phyloP scores from a whole-genome alignment of 2,329 filamentous ascomycete genomes.

The Trichoderma oligosporum region DNA sequence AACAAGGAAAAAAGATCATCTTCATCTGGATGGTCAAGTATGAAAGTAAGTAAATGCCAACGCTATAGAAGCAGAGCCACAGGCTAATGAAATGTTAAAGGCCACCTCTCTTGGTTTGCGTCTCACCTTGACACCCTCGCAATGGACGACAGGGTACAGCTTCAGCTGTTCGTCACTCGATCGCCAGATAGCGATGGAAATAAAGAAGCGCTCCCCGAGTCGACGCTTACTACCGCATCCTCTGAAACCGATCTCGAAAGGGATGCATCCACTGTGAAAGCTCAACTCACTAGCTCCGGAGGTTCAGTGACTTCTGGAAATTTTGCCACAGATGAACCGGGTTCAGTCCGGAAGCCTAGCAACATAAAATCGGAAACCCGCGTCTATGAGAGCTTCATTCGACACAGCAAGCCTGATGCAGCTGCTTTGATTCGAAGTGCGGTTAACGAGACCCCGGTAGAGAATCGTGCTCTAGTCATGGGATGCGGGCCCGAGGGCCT shows the following conservation, averaged over 20 bases:
- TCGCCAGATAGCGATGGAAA: not conserved
- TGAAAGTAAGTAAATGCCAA: conserved; percentile 30
- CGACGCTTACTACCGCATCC: conserved; percentile 15
- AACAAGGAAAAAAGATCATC: conserved; percentile 28
- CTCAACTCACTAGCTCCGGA: not conserved
- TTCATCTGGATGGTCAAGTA: conserved; percentile 42
- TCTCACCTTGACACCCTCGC: conserved; percentile 34
- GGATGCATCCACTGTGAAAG: not conserved
- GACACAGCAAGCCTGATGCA: conserved; percentile 38
- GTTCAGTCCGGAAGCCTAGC: conserved; percentile 8
- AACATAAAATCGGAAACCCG: not conserved
- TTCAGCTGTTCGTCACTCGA: conserved; percentile 37
- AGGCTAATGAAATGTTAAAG: conserved; percentile 23
- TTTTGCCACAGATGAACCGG: conserved; percentile 22
- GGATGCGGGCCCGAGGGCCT: conserved; percentile 45
- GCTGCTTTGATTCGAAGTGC: conserved; percentile 32
- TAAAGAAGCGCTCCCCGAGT: conserved; percentile 4
- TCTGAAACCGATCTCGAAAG: conserved; percentile 19
- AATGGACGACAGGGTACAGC: conserved; percentile 29
- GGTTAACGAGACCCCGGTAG: conserved; percentile 27
- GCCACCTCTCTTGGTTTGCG: conserved; percentile 37
- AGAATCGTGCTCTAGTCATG: conserved; percentile 40
- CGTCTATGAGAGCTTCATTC: conserved; percentile 26
- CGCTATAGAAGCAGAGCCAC: not conserved
- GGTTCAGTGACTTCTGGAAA: conserved; percentile 22